phyloP scores from a whole-genome alignment of 192 early-diverging fungal species.

The Coemansia sp. region DNA sequence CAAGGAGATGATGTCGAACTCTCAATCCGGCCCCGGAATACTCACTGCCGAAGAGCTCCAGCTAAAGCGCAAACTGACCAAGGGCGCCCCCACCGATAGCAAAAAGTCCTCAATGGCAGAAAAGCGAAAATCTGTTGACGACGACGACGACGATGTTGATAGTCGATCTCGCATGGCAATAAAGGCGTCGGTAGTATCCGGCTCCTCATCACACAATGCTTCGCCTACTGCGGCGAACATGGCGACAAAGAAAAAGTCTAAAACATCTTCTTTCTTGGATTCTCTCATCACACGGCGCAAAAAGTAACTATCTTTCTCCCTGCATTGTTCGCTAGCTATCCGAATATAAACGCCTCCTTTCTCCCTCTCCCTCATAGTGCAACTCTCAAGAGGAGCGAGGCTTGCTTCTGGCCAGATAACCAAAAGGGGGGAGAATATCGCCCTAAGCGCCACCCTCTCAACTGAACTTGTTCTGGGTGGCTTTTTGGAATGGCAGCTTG shows the following conservation, averaged over 20 bases:
- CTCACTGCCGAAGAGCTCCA: slow-evolving; percentile 27
- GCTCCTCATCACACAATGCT: not conserved
- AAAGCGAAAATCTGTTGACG: not conserved
- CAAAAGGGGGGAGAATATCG: not conserved
- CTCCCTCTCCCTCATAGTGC: not conserved
- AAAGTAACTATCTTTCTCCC: not conserved
- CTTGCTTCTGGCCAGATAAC: not conserved
- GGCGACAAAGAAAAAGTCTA: slow-evolving; percentile 23
- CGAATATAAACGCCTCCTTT: not conserved
- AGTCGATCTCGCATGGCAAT: slow-evolving; percentile 9
- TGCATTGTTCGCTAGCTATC: not conserved
- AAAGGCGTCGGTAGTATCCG: not conserved
- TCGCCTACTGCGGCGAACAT: not conserved
- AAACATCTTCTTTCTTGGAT: slow-evolving; percentile 25
- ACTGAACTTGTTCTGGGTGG: not conserved
- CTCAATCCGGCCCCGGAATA: not conserved
- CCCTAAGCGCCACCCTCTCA: not conserved
- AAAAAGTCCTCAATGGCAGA: not conserved
- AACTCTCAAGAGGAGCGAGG: not conserved
- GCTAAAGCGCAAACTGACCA: slow-evolving; percentile 39
- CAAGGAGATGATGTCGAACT: slow-evolving; percentile 32
- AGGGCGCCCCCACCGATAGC: not conserved
- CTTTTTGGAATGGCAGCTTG: not conserved
- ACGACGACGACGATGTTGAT: slow-evolving; percentile 16
- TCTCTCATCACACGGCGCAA: slow-evolving; percentile 28